Conservation (phyloP, 2,329 filamentous ascomycete genomes). For the Corinectria fuckeliana region DNA sequence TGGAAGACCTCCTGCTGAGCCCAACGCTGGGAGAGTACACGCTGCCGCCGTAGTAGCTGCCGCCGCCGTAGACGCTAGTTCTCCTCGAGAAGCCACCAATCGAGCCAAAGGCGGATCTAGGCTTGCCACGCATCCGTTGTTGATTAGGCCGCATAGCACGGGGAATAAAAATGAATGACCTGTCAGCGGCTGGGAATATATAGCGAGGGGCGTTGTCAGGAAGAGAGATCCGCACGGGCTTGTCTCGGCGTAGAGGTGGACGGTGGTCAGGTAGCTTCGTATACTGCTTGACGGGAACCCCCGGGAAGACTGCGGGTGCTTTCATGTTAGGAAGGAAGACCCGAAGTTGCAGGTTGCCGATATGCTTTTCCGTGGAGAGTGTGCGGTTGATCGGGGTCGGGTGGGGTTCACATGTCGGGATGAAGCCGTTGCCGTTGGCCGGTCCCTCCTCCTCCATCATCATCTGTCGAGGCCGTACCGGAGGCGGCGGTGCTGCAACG, state of each 20-base stretch:
- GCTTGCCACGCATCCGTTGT: constrained; percentile 74
- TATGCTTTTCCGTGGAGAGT: constrained; percentile 82
- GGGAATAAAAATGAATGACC: constrained; percentile 98
- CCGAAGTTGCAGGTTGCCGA: constrained; percentile 85
- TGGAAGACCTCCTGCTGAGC: constrained; percentile 89
- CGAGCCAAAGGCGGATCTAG: constrained; percentile 73
- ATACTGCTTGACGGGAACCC: constrained; percentile 85
- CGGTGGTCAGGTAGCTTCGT: constrained; percentile 94
- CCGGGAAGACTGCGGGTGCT: constrained; percentile 72
- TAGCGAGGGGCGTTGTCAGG: constrained; percentile 82
- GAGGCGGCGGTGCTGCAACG: constrained; percentile 54
- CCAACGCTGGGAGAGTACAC: constrained; percentile 85
- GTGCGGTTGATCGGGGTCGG: constrained; percentile 73
- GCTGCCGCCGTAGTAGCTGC: constrained; percentile 75
- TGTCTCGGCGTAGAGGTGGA: constrained; percentile 91
- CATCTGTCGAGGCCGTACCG: constrained; percentile 51
- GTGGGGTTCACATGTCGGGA: constrained; percentile 64
- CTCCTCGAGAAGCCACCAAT: constrained; percentile 74
- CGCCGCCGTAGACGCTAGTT: constrained; percentile 80
- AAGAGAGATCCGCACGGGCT: constrained; percentile 92
- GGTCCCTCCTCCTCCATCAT: constrained; percentile 55
- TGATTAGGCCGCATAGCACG: constrained; percentile 92
- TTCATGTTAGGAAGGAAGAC: constrained; percentile 81
- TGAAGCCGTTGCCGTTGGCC: constrained; percentile 61
- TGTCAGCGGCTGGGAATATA: constrained; percentile 86